These are phyloP conservation scores for Pythium chondricola DNA, from an alignment of 352 stramenopile species.

Conservation along the genomic window DNA sequence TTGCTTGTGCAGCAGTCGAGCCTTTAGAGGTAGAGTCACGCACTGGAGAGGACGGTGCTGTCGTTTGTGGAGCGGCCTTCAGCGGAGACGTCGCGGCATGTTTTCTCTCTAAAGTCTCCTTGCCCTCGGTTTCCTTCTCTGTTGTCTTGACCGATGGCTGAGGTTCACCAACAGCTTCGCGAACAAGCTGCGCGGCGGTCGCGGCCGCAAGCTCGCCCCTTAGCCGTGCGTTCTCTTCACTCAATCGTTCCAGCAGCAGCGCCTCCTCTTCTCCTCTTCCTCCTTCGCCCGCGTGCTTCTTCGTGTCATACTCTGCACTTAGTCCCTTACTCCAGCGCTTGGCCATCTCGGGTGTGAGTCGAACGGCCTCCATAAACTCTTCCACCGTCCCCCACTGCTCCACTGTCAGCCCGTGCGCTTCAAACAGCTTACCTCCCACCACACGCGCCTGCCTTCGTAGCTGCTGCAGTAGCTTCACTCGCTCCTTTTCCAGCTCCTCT, in stretches of 20 bases:
- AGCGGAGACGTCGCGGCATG: constrained; percentile 1
- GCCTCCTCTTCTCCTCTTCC: background rate
- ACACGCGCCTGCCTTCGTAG: constrained; percentile 48
- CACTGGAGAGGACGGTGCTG: too few relatives aligned
- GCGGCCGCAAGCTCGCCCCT: constrained; percentile 25
- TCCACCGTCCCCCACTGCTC: constrained; percentile 53
- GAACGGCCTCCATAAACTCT: constrained; percentile 64
- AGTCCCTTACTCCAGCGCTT: constrained; percentile 10
- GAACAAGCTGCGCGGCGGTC: background rate
- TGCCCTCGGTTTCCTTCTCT: background rate
- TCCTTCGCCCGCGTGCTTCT: background rate
- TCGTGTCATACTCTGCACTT: background rate
- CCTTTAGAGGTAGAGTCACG: too few relatives aligned
- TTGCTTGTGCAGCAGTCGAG: background rate
- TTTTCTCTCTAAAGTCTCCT: too few relatives aligned
- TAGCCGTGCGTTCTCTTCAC: constrained; percentile 26
- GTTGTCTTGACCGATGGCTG: background rate
- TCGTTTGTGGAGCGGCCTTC: background rate
- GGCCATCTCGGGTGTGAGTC: constrained; percentile 47
- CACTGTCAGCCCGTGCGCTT: constrained; percentile 45
- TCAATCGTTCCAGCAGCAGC: constrained; percentile 9
- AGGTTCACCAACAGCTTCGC: background rate
- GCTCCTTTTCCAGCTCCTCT: constrained; percentile 55
- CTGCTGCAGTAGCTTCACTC: constrained; percentile 47
- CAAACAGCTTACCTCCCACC: constrained; percentile 41